phyloP scores from a whole-genome alignment of 2,329 filamentous ascomycete species.

The Shiraia sp. region DNA sequence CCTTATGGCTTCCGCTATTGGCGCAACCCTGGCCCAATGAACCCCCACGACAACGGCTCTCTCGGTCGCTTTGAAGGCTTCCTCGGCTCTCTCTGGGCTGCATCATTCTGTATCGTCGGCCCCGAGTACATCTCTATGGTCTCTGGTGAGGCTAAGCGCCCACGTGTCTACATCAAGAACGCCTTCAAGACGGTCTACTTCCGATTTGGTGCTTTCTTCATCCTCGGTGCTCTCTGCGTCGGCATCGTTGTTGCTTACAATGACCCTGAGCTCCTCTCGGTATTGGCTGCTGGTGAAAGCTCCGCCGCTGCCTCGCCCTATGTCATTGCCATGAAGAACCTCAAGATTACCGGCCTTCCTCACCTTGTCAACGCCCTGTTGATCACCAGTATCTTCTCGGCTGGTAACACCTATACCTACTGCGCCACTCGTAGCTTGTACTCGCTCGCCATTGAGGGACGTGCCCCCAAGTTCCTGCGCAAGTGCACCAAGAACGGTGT shows the following conservation, averaged over 20 bases:
- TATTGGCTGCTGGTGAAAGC: conserved; percentile 32
- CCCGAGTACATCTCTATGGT: conserved; percentile 56
- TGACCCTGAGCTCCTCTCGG: conserved; percentile 70
- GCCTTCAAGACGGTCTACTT: conserved; percentile 55
- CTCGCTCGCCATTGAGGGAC: conserved; percentile 57
- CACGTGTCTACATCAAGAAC: conserved; percentile 51
- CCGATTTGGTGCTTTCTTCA: conserved; percentile 53
- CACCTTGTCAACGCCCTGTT: conserved; percentile 62
- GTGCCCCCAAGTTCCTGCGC: conserved; percentile 59
- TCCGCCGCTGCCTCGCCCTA: conserved; percentile 63
- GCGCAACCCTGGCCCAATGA: conserved; percentile 44
- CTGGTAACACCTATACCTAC: conserved; percentile 60
- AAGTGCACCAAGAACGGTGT: conserved; percentile 66
- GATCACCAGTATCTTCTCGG: conserved; percentile 59
- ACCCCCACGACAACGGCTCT: conserved; percentile 25
- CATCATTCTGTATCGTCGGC: conserved; percentile 53
- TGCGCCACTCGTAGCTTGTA: conserved; percentile 58
- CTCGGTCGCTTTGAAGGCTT: conserved; percentile 43
- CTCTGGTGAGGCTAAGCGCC: conserved; percentile 51
- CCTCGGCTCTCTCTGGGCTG: conserved; percentile 46
- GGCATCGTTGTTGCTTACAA: conserved; percentile 62
- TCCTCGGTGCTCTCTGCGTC: conserved; percentile 50
- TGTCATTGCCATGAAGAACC: conserved; percentile 63
- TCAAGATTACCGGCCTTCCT: conserved; percentile 58
- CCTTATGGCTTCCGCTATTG: conserved; percentile 52